A percentile compares a stretch with the other conserved stretches of the same genome.
These are phyloP conservation scores for Coemansia biformis DNA, from an alignment of 192 early-diverging fungal genomes.

Conservation along the genomic window DNA sequence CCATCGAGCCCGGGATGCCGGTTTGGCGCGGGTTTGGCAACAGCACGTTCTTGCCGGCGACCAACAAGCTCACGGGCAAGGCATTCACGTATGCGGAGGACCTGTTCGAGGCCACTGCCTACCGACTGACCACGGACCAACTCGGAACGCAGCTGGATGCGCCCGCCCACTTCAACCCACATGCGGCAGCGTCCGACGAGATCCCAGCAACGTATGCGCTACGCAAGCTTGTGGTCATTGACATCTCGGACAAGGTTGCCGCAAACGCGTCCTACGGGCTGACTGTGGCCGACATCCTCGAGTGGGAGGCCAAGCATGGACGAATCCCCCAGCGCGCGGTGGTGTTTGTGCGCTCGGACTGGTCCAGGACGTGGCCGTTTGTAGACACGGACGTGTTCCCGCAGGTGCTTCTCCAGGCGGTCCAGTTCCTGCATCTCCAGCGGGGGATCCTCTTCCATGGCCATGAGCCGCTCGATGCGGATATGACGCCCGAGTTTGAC, in stretches of 20 bases:
- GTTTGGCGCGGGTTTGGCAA: slow-evolving; percentile 55
- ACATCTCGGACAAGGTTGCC: slow-evolving; percentile 34
- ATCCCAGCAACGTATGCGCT: slow-evolving; percentile 50
- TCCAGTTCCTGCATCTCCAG: slow-evolving; percentile 46
- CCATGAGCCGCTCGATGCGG: slow-evolving; percentile 52
- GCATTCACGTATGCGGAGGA: slow-evolving; percentile 42
- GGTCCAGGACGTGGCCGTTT: slow-evolving; percentile 49
- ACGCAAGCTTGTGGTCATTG: slow-evolving; percentile 50
- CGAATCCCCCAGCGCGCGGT: slow-evolving; percentile 36
- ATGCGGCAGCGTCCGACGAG: slow-evolving; percentile 44
- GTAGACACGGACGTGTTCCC: slow-evolving; percentile 50
- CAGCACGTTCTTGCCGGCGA: slow-evolving; percentile 36
- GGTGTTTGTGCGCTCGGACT: slow-evolving; percentile 54
- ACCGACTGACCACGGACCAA: slow-evolving; percentile 52
- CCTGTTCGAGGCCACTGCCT: slow-evolving; percentile 47
- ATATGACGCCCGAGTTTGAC: slow-evolving; percentile 47
- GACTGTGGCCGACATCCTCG: slow-evolving; percentile 30
- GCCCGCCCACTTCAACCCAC: slow-evolving; percentile 50
- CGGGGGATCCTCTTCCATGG: slow-evolving; percentile 50
- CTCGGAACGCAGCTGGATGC: slow-evolving; percentile 53
- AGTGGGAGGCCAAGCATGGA: slow-evolving; percentile 40
- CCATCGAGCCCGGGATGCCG: slow-evolving; percentile 49
- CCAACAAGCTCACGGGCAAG: slow-evolving; percentile 37
- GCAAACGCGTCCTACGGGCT: slow-evolving; percentile 38
- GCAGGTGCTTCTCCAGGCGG: slow-evolving; percentile 42